A percentile compares a stretch with the other conserved stretches of the same genome.
Conservation (phyloP, 2,329 filamentous ascomycete genomes). For the Cercospora sp. region DNA sequence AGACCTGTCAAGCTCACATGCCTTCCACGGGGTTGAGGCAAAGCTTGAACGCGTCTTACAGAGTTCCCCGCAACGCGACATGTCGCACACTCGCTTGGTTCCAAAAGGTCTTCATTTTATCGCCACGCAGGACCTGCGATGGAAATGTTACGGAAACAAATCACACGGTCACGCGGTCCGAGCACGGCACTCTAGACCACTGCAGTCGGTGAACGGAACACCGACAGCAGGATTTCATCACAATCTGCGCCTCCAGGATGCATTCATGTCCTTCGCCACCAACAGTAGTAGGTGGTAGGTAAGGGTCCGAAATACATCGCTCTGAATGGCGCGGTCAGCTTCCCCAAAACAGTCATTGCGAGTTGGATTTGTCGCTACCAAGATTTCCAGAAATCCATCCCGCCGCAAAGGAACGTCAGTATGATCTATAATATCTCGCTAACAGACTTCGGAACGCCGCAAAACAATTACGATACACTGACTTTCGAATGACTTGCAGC, state of each 20-base stretch:
- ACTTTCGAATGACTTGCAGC: background rate
- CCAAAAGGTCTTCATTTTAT: too few species aligned
- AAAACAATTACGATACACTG: background rate
- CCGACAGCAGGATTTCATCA: background rate
- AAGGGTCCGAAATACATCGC: background rate
- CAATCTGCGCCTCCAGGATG: background rate
- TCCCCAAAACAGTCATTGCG: background rate
- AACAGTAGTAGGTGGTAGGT: background rate
- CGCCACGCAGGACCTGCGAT: too few species aligned
- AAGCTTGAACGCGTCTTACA: background rate
- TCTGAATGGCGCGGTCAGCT: constrained; percentile 1
- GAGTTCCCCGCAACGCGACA: background rate
- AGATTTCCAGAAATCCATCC: background rate
- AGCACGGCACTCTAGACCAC: background rate
- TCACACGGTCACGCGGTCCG: background rate
- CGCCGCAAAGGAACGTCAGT: background rate
- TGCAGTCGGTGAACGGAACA: background rate
- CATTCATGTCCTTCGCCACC: background rate
- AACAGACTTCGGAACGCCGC: background rate
- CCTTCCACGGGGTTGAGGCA: background rate
- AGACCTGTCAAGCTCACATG: background rate
- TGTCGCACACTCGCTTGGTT: too few species aligned
- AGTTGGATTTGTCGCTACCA: background rate
- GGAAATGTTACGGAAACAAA: background rate
- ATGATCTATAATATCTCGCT: background rate